Evolutionary conservation across 2,329 filamentous ascomycete species (phyloP).

Genomic region (Neopestalotiopsis clavispora): DNA sequence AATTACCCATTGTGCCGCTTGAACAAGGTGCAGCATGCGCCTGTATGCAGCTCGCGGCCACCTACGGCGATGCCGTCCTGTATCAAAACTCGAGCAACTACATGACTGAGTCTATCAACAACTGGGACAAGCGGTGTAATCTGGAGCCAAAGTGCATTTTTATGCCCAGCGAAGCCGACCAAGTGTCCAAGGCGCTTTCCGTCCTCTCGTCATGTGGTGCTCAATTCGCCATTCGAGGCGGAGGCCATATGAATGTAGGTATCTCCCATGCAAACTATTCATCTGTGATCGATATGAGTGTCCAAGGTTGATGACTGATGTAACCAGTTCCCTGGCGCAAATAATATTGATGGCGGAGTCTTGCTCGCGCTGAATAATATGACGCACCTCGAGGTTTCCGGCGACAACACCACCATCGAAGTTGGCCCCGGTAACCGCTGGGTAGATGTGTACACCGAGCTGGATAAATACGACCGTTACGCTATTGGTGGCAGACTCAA

Average conservation of each 20-base stretch:
- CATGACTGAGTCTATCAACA: too few relatives aligned
- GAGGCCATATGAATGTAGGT: background rate
- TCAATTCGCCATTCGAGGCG: constrained; percentile 27
- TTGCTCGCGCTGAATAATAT: constrained; percentile 20
- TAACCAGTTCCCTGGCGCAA: constrained; percentile 28
- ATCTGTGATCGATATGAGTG: background rate
- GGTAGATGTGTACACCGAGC: constrained; percentile 17
- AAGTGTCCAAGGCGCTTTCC: too few relatives aligned
- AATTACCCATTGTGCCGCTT: too few relatives aligned
- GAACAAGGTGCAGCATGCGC: too few relatives aligned
- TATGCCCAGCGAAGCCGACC: too few relatives aligned
- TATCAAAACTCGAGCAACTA: too few relatives aligned
- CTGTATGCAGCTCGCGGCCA: too few relatives aligned
- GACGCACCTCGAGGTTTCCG: constrained; percentile 12
- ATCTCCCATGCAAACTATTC: background rate
- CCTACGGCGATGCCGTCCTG: too few relatives aligned
- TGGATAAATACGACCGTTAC: constrained; percentile 9
- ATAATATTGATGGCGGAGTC: constrained; percentile 21
- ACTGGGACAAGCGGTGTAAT: too few relatives aligned
- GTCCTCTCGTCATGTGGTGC: too few relatives aligned
- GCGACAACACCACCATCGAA: background rate
- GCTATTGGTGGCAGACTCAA: constrained; percentile 17
- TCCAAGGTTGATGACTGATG: background rate
- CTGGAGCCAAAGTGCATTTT: too few relatives aligned
- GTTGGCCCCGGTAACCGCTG: constrained; percentile 16